Percentiles rank a stretch among this genome's conserved stretches.
These are phyloP conservation scores for Ilex asprella DNA, from an alignment of 257 asterid genomes.

Conservation along the genomic window DNA sequence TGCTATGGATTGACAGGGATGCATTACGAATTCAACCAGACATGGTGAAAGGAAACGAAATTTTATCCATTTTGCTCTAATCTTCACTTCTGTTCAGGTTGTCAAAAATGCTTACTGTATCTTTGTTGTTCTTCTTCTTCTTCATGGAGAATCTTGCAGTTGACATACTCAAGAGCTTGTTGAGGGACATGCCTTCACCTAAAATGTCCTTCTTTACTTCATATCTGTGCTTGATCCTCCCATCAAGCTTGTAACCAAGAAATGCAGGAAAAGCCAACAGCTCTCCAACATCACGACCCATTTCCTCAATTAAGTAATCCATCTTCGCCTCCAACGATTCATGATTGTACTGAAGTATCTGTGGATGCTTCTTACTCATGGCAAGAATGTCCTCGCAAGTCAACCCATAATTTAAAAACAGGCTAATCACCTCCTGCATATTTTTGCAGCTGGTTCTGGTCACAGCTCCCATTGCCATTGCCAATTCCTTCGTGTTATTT, in stretches of 20 bases:
- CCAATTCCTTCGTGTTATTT: constrained; percentile 56
- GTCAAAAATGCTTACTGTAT: constrained; percentile 2
- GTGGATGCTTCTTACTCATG: constrained; percentile 88
- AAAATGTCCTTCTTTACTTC: constrained; percentile 50
- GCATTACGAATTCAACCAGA: no score
- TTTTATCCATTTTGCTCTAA: not conserved
- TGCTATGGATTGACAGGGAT: no score
- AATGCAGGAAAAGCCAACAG: constrained; percentile 78
- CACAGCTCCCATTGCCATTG: constrained; percentile 88
- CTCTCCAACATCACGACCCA: constrained; percentile 88
- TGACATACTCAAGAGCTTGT: constrained; percentile 75
- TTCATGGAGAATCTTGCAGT: constrained; percentile 55
- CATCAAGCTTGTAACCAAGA: constrained; percentile 85
- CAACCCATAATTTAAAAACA: constrained; percentile 64
- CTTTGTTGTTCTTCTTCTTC: constrained; percentile 24
- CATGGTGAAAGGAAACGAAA: no score
- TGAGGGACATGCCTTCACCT: constrained; percentile 79
- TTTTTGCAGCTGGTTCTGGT: constrained; percentile 88
- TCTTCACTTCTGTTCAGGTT: constrained; percentile 20
- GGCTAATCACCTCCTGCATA: constrained; percentile 62
- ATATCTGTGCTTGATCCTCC: constrained; percentile 73
- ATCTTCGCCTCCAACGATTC: constrained; percentile 76
- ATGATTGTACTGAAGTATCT: constrained; percentile 71
- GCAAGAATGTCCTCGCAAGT: constrained; percentile 64
- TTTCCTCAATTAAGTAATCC: constrained; percentile 71